Evolutionary conservation across 495 filamentous ascomycete genomes (phyloP), one percentile per base, ranked within the genome.

Genomic region (Tuber aestivum): DNA sequence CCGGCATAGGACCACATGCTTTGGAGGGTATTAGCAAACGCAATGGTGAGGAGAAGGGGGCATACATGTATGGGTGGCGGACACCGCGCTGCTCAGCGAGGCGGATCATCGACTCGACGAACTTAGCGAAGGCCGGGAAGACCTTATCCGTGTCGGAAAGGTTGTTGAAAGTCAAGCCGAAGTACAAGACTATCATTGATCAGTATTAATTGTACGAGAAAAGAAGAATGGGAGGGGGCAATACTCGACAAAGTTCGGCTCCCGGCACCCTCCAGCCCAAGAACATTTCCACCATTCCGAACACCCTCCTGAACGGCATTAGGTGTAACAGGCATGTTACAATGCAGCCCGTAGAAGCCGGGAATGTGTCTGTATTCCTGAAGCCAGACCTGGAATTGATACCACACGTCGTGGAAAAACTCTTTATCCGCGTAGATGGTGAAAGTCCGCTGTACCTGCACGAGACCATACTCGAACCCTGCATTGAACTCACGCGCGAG

Each of bases 1-100:
- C 80, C 85, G 10, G 84, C 84, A 76, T 86, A 85, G 8, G 23
- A 27, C 50, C n/a, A 27, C 50, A 61, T 61, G 10, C 50, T 61
- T 0, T 9, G 45, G 7, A 3, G n/a, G n/a, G 8, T 27, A 27
- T 61, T 61, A 27, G 10, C n/a, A 61, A 61, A 14, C 0, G 50
- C 14, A 27, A 2, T 4, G 7, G 10, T 2, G n/a, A 23, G 9
- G 9, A n/a, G 50, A 3, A 32, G 2, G 50, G n/a, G 3, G 5
- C 50, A 27, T 14, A 61, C 50, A 61, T 27, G 50, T 56, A 61
- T 14, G 23, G 50, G 50, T 61, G 50, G n/a, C 50, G 50, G 27
- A 61, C 50, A 32, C n/a, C 23, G 9, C n/a, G 50, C 50, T 27
- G n/a, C 12, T 61, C 50, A 61, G n/a, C 50, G 3, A 61, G 50